A percentile compares a stretch with the other conserved stretches of the same genome.
These are phyloP conservation scores for Neurospora sp. DNA, from an alignment of 495 filamentous ascomycete species.

Conservation along the genomic window DNA sequence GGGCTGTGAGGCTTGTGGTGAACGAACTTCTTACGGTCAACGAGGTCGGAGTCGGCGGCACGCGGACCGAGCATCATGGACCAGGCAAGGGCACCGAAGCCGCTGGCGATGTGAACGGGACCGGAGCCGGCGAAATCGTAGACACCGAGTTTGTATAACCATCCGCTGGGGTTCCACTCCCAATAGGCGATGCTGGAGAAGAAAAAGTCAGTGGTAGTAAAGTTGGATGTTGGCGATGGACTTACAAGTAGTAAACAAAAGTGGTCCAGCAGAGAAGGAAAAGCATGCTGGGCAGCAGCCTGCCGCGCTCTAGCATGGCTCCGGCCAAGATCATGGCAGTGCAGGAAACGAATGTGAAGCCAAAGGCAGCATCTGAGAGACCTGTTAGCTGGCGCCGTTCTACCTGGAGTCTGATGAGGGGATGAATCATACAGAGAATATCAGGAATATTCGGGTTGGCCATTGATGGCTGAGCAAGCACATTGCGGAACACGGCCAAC, in stretches of 20 bases:
- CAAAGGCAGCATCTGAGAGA: conserved; percentile 1
- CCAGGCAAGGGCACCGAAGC: conserved; percentile 69
- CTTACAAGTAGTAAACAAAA: conserved; percentile 51
- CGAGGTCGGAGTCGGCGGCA: conserved; percentile 3
- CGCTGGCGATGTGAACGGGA: conserved; percentile 80
- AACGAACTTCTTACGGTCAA: conserved; percentile 63
- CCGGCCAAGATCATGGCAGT: conserved; percentile 20
- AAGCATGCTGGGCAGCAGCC: conserved; percentile 71
- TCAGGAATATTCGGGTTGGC: conserved; percentile 71
- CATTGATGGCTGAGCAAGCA: conserved; percentile 64
- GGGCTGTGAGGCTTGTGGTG: conserved; percentile 83
- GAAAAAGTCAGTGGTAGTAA: background rate
- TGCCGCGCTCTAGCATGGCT: conserved; percentile 52
- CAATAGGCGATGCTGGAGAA: conserved; percentile 68
- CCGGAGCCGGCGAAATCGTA: conserved; percentile 83
- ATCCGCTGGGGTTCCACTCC: conserved; percentile 80
- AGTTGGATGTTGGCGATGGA: background rate
- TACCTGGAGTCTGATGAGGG: background rate
- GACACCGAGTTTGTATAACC: conserved; percentile 63
- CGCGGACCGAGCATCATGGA: conserved; percentile 62
- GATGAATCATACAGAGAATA: conserved; percentile 73
- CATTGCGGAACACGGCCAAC: conserved; percentile 69
- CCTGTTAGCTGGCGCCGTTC: background rate
- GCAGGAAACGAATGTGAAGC: conserved; percentile 9
- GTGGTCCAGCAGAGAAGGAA: conserved; percentile 88